Conservation (phyloP, 2,329 filamentous ascomycete species). For the Dothideomycetes sp. region DNA sequence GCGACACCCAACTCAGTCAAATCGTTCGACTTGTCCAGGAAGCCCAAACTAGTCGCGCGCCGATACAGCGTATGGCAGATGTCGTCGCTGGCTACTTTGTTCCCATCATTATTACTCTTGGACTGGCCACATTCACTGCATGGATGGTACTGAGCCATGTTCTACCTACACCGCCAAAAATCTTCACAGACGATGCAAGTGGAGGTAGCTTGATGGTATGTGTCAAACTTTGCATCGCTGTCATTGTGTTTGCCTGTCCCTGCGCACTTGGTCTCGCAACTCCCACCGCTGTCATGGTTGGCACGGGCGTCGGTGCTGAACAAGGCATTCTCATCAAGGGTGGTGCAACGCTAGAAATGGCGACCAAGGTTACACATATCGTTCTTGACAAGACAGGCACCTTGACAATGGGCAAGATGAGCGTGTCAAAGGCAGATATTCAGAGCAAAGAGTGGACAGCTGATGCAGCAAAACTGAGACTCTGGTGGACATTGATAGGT, state of each 20-base stretch:
- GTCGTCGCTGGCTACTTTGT: constrained; percentile 89
- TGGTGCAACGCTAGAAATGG: constrained; percentile 79
- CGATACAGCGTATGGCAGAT: constrained; percentile 89
- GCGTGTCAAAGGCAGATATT: constrained; percentile 62
- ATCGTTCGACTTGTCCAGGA: constrained; percentile 98
- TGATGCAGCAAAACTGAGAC: constrained; percentile 54
- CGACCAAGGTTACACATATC: constrained; percentile 80
- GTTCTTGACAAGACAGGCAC: constrained; percentile 96
- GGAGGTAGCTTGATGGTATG: constrained; percentile 95
- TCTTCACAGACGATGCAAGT: constrained; percentile 69
- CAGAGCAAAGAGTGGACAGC: constrained; percentile 54
- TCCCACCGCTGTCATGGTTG: constrained; percentile 96
- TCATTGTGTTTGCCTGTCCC: constrained; percentile 95
- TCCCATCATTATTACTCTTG: constrained; percentile 75
- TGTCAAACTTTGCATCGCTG: constrained; percentile 92
- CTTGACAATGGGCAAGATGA: constrained; percentile 91
- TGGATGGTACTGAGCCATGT: constrained; percentile 96
- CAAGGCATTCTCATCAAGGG: constrained; percentile 97
- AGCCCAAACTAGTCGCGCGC: constrained; percentile 85
- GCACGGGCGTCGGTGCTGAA: constrained; percentile 91
- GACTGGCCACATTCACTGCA: constrained; percentile 69
- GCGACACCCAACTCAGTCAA: constrained; percentile 93
- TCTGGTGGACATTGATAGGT: constrained; percentile 95
- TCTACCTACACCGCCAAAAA: constrained; percentile 70
- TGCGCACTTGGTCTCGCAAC: constrained; percentile 94